Conservation (phyloP, 208 protist genomes). For the Herpetomonas tarakana region DNA sequence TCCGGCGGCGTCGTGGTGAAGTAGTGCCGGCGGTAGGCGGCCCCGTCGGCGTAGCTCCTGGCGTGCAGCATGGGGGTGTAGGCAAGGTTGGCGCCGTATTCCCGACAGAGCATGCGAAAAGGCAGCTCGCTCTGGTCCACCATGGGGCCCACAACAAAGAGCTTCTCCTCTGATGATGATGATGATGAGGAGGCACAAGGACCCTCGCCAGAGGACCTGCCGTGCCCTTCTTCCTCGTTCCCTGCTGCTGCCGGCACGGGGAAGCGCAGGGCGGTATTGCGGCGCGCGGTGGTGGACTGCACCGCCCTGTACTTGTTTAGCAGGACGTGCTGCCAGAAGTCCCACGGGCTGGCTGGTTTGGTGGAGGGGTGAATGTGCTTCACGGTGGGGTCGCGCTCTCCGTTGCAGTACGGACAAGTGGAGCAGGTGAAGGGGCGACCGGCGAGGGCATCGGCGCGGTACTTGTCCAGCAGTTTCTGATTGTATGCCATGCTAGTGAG, state of each 20-base stretch:
- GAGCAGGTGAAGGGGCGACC: conserved; percentile 25
- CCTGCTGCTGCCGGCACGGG: not conserved
- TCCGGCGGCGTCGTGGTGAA: conserved; percentile 42
- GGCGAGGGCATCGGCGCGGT: conserved; percentile 17
- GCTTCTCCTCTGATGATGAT: not conserved
- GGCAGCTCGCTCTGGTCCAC: conserved; percentile 91
- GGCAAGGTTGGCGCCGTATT: conserved; percentile 73
- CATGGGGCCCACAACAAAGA: conserved; percentile 87
- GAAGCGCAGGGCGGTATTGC: conserved; percentile 10
- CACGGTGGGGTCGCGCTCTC: conserved; percentile 34
- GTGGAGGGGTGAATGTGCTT: conserved; percentile 64
- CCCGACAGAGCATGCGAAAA: conserved; percentile 85
- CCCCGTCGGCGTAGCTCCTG: conserved; percentile 46
- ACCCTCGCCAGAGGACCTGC: not conserved
- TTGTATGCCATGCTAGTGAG: conserved; percentile 41
- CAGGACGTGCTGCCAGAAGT: conserved; percentile 65
- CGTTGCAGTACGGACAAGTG: conserved; percentile 76
- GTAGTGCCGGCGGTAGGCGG: conserved; percentile 51
- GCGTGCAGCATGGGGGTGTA: conserved; percentile 93
- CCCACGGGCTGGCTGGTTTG: conserved; percentile 46
- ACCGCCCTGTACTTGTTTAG: conserved; percentile 40
- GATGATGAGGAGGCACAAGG: too few species aligned
- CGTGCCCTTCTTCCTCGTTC: not conserved
- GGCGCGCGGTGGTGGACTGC: conserved; percentile 17
- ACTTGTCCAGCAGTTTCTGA: conserved; percentile 23